These are phyloP conservation scores for Leucaena leucocephala DNA, from an alignment of 306 rosid species.

Conservation along the genomic window DNA sequence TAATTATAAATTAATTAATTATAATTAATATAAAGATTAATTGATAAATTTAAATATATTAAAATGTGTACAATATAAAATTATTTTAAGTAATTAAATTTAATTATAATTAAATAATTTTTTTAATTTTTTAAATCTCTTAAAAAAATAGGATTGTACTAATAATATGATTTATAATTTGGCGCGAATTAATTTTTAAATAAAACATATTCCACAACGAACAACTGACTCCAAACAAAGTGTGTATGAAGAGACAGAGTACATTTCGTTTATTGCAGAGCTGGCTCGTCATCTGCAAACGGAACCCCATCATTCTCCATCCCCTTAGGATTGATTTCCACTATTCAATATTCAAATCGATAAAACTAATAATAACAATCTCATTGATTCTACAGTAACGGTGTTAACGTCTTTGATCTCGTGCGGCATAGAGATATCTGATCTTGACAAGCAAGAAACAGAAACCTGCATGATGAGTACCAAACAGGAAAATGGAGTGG, in stretches of 20 bases:
- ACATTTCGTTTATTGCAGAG: not conserved
- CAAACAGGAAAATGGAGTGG: conserved; percentile 57
- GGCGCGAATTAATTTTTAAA: not conserved
- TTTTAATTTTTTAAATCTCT: no score
- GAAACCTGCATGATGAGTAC: conserved; percentile 56
- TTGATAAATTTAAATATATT: no score
- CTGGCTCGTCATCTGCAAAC: not conserved
- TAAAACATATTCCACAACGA: not conserved
- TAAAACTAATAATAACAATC: not conserved
- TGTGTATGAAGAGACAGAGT: not conserved
- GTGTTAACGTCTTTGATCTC: not conserved
- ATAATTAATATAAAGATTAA: no score
- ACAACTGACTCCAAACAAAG: not conserved
- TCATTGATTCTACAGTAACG: conserved; percentile 15
- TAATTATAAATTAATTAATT: no score
- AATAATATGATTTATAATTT: not conserved
- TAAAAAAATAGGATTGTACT: no score
- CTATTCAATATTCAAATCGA: not conserved
- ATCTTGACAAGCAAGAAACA: not conserved
- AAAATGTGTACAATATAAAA: no score
- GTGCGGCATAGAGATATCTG: not conserved
- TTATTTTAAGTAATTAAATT: no score
- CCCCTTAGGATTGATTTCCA: not conserved
- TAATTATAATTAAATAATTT: no score
- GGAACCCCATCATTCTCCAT: not conserved